Percentiles rank a stretch among this genome's conserved stretches.
Evolutionary conservation across 495 filamentous ascomycete species (phyloP).

Genomic region (Daldinia childiae): DNA sequence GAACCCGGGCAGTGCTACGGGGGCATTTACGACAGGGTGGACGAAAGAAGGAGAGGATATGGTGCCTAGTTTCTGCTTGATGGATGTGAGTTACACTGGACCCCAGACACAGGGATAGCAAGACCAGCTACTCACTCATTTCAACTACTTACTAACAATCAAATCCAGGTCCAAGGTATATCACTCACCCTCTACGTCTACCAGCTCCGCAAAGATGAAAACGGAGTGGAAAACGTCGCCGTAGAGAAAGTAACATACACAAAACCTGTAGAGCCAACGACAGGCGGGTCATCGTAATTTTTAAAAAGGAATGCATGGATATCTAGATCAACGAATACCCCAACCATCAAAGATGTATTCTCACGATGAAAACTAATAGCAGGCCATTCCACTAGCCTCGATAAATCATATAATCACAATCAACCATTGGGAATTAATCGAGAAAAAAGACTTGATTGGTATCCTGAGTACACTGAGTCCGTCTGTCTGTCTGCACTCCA

Average conservation of each 20-base stretch:
- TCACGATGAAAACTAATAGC: slow-evolving; percentile 15
- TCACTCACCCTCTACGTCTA: slow-evolving; percentile 98
- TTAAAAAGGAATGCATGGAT: slow-evolving; percentile 17
- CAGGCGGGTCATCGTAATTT: slow-evolving; percentile 52
- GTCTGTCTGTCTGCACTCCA: slow-evolving; percentile 17
- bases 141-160: neutral
- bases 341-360: slow-evolving; percentile 30
- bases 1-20: slow-evolving; percentile 94
- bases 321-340: slow-evolving; percentile 35
- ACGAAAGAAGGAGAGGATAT: slow-evolving; percentile 75
- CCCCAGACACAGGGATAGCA: too few species aligned
- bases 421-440: neutral
- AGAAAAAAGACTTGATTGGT: slow-evolving; percentile 27
- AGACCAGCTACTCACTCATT: too few species aligned
- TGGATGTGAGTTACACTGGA: slow-evolving; percentile 74
- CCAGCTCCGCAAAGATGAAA: slow-evolving; percentile 88
- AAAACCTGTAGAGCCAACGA: slow-evolving; percentile 72
- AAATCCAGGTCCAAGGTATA: slow-evolving; percentile 88
- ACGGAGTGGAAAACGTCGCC: slow-evolving; percentile 88
- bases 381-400: slow-evolving; percentile 12
- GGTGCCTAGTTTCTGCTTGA: slow-evolving; percentile 95
- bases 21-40: slow-evolving; percentile 73
- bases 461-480: slow-evolving; percentile 24
- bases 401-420: neutral
- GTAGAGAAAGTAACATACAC: slow-evolving; percentile 99